Evolutionary conservation across 2,329 filamentous ascomycete species (phyloP).

Genomic region (Ophiostoma tasmaniense): DNA sequence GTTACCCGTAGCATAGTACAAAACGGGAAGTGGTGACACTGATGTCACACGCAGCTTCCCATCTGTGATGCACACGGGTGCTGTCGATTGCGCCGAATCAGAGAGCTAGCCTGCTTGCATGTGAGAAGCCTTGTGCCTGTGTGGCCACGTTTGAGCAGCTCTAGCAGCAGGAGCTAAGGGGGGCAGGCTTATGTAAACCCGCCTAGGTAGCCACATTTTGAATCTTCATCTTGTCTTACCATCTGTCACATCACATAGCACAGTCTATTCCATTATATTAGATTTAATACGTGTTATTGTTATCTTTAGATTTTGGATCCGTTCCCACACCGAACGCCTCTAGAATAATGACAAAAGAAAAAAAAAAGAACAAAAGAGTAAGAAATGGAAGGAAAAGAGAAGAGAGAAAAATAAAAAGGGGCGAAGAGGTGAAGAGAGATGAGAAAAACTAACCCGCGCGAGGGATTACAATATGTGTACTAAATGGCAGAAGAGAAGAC

Average conservation of each 20-base stretch:
- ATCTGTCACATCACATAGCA: not conserved
- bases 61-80: not conserved
- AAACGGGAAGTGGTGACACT: not conserved
- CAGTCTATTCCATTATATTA: not conserved
- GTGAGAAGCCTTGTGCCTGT: not conserved
- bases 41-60: not conserved
- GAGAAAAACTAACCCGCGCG: not conserved
- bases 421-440: not conserved
- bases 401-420: not conserved
- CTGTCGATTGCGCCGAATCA: not conserved
- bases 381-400: not conserved
- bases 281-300: conserved; percentile 5
- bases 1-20: not conserved
- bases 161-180: too few relatives aligned
- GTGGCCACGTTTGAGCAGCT: not conserved
- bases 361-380: not conserved
- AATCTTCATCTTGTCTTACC: not conserved
- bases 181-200: not conserved
- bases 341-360: conserved; percentile 6
- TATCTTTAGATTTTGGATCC: conserved; percentile 14
- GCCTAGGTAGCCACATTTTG: not conserved
- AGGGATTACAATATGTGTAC: conserved; percentile 6
- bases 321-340: conserved; percentile 17
- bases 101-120: not conserved
- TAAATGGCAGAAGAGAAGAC: not conserved